Conservation (phyloP, 352 stramenopile species). For the Phytophthora nicotianae region DNA sequence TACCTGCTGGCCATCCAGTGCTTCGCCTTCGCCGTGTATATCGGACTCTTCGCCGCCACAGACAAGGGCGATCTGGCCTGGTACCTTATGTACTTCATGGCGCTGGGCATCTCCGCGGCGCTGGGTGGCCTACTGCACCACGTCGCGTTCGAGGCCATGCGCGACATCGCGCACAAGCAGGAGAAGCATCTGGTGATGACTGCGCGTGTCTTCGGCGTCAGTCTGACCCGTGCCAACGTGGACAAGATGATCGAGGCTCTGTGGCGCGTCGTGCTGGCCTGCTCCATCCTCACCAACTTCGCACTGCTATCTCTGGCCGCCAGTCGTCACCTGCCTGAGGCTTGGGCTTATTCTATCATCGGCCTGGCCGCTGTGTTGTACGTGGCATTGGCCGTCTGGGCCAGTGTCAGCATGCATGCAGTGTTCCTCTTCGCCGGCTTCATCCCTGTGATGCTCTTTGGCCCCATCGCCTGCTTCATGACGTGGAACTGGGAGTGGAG, state of each 20-base stretch:
- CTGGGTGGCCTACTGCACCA: slow-evolving; percentile 84
- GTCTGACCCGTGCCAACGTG: slow-evolving; percentile 70
- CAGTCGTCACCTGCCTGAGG: slow-evolving; percentile 72
- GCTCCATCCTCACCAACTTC: slow-evolving; percentile 88
- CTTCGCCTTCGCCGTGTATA: slow-evolving; percentile 82
- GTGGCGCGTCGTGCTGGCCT: slow-evolving; percentile 84
- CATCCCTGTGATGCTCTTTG: slow-evolving; percentile 83
- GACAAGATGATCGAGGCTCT: slow-evolving; percentile 75
- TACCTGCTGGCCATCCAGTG: slow-evolving; percentile 85
- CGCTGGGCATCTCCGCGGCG: slow-evolving; percentile 77
- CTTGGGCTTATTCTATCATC: slow-evolving; percentile 84
- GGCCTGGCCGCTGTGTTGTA: slow-evolving; percentile 66
- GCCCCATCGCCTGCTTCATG: slow-evolving; percentile 71
- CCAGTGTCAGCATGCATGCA: slow-evolving; percentile 83
- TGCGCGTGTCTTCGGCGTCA: slow-evolving; percentile 73
- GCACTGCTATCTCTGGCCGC: slow-evolving; percentile 76
- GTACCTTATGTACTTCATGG: slow-evolving; percentile 90
- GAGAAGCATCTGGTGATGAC: slow-evolving; percentile 69
- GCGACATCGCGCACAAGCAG: slow-evolving; percentile 73
- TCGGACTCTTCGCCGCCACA: slow-evolving; percentile 68
- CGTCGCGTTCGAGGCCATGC: slow-evolving; percentile 79
- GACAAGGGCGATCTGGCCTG: slow-evolving; percentile 61
- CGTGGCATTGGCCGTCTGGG: slow-evolving; percentile 74
- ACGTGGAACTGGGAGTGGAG: slow-evolving; percentile 84
- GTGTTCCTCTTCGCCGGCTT: slow-evolving; percentile 86